Evolutionary conservation across 176 grass and related monocot genomes (phyloP).

Genomic region (Puccinellia tenuiflora): DNA sequence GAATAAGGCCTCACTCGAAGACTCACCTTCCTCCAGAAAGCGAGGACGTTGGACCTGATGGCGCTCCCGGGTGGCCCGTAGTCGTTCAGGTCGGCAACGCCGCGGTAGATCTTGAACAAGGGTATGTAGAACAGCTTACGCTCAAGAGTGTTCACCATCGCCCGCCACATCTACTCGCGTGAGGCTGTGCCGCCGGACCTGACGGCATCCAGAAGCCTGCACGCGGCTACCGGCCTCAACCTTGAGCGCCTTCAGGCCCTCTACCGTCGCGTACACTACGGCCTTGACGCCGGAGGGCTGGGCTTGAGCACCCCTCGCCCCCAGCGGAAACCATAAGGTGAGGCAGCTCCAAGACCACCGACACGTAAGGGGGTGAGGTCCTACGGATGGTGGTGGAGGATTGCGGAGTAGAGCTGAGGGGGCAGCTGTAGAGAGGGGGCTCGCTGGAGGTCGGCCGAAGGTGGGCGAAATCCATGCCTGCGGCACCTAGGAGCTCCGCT

Average conservation of each 20-base stretch:
- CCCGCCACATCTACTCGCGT: conserved; percentile 55
- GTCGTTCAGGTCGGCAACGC: conserved; percentile 70
- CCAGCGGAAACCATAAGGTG: too few relatives aligned
- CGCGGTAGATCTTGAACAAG: conserved; percentile 76
- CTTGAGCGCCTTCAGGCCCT: conserved; percentile 59
- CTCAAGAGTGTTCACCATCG: conserved; percentile 74
- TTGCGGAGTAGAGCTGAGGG: too few relatives aligned
- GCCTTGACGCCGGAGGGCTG: conserved; percentile 18
- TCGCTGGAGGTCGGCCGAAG: too few relatives aligned
- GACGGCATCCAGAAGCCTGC: conserved; percentile 34
- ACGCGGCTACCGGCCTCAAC: conserved; percentile 44
- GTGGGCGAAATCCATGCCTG: too few relatives aligned
- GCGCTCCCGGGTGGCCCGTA: conserved; percentile 73
- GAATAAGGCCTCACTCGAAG: too few relatives aligned
- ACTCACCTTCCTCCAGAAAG: conserved; percentile 81
- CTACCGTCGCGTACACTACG: conserved; percentile 45
- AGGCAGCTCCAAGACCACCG: too few relatives aligned
- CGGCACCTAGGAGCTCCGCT: too few relatives aligned
- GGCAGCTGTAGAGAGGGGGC: too few relatives aligned
- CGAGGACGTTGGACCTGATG: conserved; percentile 68
- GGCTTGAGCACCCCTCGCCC: too few relatives aligned
- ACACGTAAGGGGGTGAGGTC: too few relatives aligned
- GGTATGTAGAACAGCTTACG: conserved; percentile 77
- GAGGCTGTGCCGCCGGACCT: conserved; percentile 16
- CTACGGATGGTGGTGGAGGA: too few relatives aligned